These are phyloP conservation scores for Ensete ventricosum DNA, from an alignment of 176 grass and related monocot species.

Conservation along the genomic window DNA sequence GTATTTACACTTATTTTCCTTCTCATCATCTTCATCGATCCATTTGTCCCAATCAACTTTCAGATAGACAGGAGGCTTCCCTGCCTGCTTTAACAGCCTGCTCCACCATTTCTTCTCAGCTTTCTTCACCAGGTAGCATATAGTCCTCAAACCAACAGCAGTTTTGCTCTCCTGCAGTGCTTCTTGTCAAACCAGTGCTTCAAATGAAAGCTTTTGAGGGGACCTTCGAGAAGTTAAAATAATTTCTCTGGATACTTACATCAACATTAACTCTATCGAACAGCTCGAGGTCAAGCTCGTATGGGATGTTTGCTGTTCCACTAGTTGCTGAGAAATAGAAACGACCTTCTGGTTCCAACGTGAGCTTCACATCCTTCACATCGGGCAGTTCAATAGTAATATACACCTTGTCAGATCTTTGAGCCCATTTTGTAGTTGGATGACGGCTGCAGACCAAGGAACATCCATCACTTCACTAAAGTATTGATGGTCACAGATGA, in stretches of 20 bases:
- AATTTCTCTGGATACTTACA: conserved; percentile 26
- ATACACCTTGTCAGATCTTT: conserved; percentile 62
- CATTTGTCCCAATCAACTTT: conserved; percentile 99
- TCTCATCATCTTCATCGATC: conserved; percentile 84
- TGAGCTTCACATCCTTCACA: conserved; percentile 86
- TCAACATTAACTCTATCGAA: conserved; percentile 72
- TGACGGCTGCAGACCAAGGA: conserved; percentile 42
- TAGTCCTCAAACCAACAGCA: conserved; percentile 54
- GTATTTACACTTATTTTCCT: conserved; percentile 44
- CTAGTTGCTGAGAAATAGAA: conserved; percentile 65
- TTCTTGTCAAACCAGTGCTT: not conserved
- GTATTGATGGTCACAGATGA: not conserved
- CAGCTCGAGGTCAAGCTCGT: conserved; percentile 71
- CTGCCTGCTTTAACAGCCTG: conserved; percentile 60
- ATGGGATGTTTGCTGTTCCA: conserved; percentile 36
- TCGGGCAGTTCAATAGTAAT: conserved; percentile 71
- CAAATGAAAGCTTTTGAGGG: not conserved
- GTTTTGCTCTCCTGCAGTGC: conserved; percentile 65
- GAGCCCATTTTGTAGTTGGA: conserved; percentile 86
- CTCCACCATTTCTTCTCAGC: conserved; percentile 70
- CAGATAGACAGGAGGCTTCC: conserved; percentile 58
- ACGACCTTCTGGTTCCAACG: conserved; percentile 61
- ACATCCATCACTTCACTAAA: not conserved
- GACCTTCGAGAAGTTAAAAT: not conserved
- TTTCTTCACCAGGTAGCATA: conserved; percentile 82